Percentiles rank a stretch among this genome's conserved stretches.
phyloP scores from a whole-genome alignment of 176 grass and related monocot genomes.

The maize (Zea mays) region DNA sequence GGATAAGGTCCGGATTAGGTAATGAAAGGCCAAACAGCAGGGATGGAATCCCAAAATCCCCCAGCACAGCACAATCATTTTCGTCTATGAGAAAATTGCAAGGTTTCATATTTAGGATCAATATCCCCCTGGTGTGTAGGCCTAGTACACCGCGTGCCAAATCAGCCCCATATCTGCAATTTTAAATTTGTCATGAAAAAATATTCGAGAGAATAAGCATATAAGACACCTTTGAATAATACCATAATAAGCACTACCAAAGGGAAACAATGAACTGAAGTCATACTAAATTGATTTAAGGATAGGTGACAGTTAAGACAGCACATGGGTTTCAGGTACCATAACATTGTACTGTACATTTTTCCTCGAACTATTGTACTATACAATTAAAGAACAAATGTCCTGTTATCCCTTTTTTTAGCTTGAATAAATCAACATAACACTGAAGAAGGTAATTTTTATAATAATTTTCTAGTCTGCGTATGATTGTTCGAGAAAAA shows the following conservation, averaged over 20 bases:
- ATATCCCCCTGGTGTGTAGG: constrained; percentile 69
- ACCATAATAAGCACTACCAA: constrained; percentile 20
- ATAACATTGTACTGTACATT: neutral
- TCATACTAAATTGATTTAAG: constrained; percentile 11
- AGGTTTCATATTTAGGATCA: constrained; percentile 88
- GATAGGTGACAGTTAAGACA: neutral
- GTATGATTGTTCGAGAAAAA: neutral
- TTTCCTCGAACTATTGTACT: neutral
- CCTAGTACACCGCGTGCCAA: constrained; percentile 76
- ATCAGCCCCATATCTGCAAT: constrained; percentile 75
- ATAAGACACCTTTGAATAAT: neutral
- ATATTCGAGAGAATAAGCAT: constrained; percentile 13
- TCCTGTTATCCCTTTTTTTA: neutral
- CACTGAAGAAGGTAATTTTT: neutral
- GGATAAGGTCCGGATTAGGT: constrained; percentile 66
- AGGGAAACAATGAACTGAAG: neutral
- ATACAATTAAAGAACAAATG: neutral
- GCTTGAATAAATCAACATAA: constrained; percentile 5
- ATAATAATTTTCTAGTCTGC: neutral
- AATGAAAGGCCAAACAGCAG: constrained; percentile 71
- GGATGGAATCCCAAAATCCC: constrained; percentile 88
- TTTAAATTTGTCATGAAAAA: constrained; percentile 4
- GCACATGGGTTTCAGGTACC: neutral
- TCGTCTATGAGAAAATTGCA: constrained; percentile 85
- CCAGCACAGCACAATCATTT: constrained; percentile 58